phyloP scores from a whole-genome alignment of 129 eudicot genomes.

The Saposhnikovia divaricata region DNA sequence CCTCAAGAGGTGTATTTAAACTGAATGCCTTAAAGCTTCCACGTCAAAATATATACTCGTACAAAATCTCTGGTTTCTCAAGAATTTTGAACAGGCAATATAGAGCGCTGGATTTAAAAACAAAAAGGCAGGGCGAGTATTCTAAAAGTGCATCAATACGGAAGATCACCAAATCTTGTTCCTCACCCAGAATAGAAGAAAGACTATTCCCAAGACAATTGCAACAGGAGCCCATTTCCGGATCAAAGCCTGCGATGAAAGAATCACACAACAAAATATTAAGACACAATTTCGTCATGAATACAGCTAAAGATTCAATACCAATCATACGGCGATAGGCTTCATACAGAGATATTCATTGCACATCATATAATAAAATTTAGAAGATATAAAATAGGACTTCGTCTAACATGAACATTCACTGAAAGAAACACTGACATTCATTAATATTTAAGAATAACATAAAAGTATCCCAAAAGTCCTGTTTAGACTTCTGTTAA shows the following conservation, averaged over 20 bases:
- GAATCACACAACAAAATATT: not conserved
- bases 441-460: not conserved
- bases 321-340: not conserved
- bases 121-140: not conserved
- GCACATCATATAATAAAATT: not conserved
- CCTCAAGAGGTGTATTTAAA: not conserved
- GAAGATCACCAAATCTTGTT: constrained; percentile 22
- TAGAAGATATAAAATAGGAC: not conserved
- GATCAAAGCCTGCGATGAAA: constrained; percentile 20
- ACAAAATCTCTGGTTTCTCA: not conserved
- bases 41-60: not conserved
- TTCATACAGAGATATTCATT: not conserved
- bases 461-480: not conserved
- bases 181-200: constrained; percentile 25
- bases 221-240: constrained; percentile 35
- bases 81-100: not conserved
- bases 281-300: not conserved
- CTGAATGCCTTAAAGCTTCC: not conserved
- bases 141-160: not conserved
- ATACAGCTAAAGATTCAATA: not conserved
- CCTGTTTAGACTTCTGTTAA: not conserved
- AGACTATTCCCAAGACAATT: constrained; percentile 24
- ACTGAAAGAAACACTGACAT: not conserved
- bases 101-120: not conserved
- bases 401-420: not conserved